Evolutionary conservation across 208 protist species (phyloP).

Genomic region (Acanthamoeba divionensis): DNA sequence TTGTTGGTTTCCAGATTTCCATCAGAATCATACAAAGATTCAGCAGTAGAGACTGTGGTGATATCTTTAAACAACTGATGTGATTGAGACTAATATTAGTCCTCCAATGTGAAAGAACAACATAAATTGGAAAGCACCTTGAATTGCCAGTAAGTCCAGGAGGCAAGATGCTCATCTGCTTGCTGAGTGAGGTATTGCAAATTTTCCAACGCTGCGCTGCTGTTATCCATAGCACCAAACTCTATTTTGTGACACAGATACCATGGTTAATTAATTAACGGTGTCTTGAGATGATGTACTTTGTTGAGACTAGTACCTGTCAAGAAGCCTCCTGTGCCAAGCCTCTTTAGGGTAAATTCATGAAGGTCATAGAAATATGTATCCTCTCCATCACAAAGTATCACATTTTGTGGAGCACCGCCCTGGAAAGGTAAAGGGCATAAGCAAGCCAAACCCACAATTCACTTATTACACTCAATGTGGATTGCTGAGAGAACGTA

Average conservation of each 20-base stretch:
- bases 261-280: too few species aligned
- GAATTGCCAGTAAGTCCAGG: conserved; percentile 72
- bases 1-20: conserved; percentile 61
- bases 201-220: conserved; percentile 51
- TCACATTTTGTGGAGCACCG: neutral
- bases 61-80: conserved; percentile 65
- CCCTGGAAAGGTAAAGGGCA: neutral
- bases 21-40: conserved; percentile 63
- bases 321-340: conserved; percentile 38
- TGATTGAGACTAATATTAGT: neutral
- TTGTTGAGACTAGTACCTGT: conserved; percentile 3
- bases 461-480: too few species aligned
- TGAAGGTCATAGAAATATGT: neutral
- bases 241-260: too few species aligned
- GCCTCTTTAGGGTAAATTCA: conserved; percentile 2
- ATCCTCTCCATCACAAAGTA: conserved; percentile 53
- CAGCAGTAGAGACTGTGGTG: conserved; percentile 53
- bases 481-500: neutral
- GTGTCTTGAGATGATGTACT: neutral
- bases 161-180: conserved; percentile 63
- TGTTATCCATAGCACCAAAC: conserved; percentile 68
- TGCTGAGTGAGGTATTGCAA: conserved; percentile 58
- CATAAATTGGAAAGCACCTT: conserved; percentile 44
- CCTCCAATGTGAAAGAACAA: neutral
- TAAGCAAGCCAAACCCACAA: neutral